A percentile compares a stretch with the other conserved stretches of the same genome.
These are phyloP conservation scores for Datura wrightii DNA, from an alignment of 257 asterid species.

Conservation along the genomic window DNA sequence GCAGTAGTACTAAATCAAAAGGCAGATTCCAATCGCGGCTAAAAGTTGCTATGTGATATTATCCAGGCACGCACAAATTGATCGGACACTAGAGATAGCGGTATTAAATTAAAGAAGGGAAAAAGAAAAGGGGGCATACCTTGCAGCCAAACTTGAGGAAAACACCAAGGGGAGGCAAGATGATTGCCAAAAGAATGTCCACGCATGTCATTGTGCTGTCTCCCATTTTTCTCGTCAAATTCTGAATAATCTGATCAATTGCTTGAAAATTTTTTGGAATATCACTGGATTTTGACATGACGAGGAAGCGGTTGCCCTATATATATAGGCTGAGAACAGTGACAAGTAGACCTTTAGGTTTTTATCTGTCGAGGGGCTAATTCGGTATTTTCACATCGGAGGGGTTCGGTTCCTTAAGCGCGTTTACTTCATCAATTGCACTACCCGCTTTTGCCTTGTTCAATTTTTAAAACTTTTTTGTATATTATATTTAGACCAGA, in stretches of 20 bases:
- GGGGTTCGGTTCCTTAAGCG: slow-evolving; percentile 15
- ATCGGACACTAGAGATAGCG: neutral
- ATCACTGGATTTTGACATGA: neutral
- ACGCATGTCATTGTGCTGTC: slow-evolving; percentile 58
- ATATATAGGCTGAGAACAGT: slow-evolving; percentile 5
- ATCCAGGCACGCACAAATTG: neutral
- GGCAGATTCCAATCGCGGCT: neutral
- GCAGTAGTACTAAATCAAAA: neutral
- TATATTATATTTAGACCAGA: neutral
- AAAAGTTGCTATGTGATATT: neutral
- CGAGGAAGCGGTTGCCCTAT: neutral
- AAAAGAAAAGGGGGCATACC: slow-evolving; percentile 32
- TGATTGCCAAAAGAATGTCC: slow-evolving; percentile 71
- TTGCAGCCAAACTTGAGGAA: slow-evolving; percentile 80
- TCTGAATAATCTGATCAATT: neutral
- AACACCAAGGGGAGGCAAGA: slow-evolving; percentile 91
- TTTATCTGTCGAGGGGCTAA: neutral
- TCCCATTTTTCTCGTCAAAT: slow-evolving; percentile 42
- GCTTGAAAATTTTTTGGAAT: neutral
- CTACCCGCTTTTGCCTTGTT: too few relatives aligned
- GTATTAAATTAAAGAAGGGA: neutral
- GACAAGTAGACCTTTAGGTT: neutral
- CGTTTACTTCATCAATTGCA: neutral
- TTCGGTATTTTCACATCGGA: neutral
- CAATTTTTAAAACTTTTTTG: neutral